Evolutionary conservation across 306 rosid species (phyloP).

Genomic region (Rosa rugosa): DNA sequence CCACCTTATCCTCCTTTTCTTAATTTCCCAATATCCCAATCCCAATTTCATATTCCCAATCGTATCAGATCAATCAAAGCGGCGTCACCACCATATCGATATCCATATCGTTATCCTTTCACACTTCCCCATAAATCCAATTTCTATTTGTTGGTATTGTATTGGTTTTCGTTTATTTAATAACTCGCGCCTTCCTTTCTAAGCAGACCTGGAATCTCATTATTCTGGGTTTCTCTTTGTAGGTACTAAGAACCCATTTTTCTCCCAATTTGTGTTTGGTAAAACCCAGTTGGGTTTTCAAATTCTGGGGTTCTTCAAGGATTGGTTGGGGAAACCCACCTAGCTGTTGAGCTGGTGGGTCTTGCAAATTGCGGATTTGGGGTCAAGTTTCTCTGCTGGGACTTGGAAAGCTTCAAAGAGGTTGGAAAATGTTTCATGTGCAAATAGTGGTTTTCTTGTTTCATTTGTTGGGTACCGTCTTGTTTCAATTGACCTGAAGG

Average conservation of each 20-base stretch:
- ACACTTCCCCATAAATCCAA: constrained; percentile 20
- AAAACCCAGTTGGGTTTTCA: not conserved
- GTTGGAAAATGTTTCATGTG: constrained; percentile 16
- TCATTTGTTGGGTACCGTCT: not conserved
- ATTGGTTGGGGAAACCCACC: constrained; percentile 13
- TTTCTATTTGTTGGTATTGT: not conserved
- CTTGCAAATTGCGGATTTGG: constrained; percentile 13
- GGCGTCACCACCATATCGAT: constrained; percentile 22
- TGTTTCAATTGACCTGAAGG: constrained; percentile 2
- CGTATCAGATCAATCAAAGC: not conserved
- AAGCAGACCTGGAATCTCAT: not conserved
- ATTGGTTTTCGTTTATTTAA: not conserved
- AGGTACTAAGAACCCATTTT: not conserved
- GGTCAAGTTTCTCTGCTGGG: constrained; percentile 13
- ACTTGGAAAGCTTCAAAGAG: constrained; percentile 9
- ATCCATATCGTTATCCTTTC: constrained; percentile 34
- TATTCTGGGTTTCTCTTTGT: not conserved
- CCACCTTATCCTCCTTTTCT: constrained; percentile 18
- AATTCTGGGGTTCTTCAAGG: constrained; percentile 17
- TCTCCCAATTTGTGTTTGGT: not conserved
- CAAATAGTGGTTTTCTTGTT: constrained; percentile 15
- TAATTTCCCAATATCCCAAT: not conserved
- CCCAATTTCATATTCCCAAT: not conserved
- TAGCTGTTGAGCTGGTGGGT: constrained; percentile 16
- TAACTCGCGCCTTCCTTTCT: not conserved